These are phyloP conservation scores for Curvularia verruculosa DNA, from an alignment of 2,329 filamentous ascomycete genomes.

Conservation along the genomic window DNA sequence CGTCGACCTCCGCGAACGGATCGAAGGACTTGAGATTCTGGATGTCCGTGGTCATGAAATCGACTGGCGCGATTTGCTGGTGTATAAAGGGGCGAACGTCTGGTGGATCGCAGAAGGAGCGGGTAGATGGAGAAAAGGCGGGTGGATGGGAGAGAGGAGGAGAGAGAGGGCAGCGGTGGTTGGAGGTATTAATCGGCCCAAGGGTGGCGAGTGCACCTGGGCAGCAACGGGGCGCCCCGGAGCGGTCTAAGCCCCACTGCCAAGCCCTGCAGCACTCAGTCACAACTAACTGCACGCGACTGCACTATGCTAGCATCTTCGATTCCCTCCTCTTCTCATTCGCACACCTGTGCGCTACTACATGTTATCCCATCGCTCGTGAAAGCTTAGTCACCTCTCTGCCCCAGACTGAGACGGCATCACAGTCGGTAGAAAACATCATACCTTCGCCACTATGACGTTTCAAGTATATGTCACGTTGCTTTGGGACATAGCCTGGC, in stretches of 20 bases:
- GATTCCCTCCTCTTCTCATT: neutral
- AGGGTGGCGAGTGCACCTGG: conserved; percentile 16
- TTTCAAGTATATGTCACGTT: neutral
- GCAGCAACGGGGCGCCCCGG: conserved; percentile 6
- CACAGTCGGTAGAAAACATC: neutral
- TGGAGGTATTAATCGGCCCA: conserved; percentile 14
- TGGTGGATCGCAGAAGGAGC: conserved; percentile 9
- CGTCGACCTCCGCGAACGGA: conserved; percentile 99
- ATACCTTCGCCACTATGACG: neutral
- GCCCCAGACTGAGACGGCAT: neutral
- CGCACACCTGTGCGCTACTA: neutral
- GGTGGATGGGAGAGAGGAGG: conserved; percentile 5
- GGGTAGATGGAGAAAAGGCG: conserved; percentile 10
- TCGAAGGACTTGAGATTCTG: conserved; percentile 63
- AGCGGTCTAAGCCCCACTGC: conserved; percentile 18
- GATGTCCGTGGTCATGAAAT: conserved; percentile 47
- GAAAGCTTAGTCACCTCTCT: neutral
- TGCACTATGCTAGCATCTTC: neutral
- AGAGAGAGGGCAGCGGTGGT: conserved; percentile 1
- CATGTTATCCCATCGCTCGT: neutral
- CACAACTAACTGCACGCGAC: neutral
- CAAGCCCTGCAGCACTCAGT: conserved; percentile 1
- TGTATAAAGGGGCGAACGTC: conserved; percentile 12
- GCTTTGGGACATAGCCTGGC: neutral
- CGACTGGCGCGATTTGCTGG: conserved; percentile 40